Base-by-base conservation (phyloP, 2,329 filamentous ascomycete species). In the Chaetothyriales sp. region DNA sequence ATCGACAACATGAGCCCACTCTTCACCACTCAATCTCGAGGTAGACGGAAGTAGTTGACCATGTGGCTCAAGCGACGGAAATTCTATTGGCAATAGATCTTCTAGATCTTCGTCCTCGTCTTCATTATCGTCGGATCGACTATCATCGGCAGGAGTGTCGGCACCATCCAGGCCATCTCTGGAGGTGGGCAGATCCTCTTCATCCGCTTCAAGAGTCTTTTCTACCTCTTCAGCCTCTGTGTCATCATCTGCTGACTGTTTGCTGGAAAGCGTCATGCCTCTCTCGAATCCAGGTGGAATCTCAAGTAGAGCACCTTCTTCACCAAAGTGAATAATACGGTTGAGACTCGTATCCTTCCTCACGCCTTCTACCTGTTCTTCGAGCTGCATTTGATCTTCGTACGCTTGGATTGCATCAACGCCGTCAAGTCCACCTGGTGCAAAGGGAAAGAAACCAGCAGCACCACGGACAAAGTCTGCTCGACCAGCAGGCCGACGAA, bases 1-100 rank as follows among this genome's bases (percentile, higher is more conserved):
- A 66, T 98, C 90, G 1, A 98, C 90, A 82, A 98, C 94, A 69
- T 98, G 92, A 49, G 92, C 92, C 90, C 92, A 98, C 70, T 97
- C 88, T 61, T 80, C 83, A 5, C 86, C 85, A 43, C 81, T 81
- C 62, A 85, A 86, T 63, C 83, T 86, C 55, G 82, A 75, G 54
- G 81, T 80, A 7, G 85, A 82, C 49, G 83, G 73, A 18, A 85
- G 77, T 28, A 95, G 78, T 19, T 81, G 77, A n/a, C 83, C 82
- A 63, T 84, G 86, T 8, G 92, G 88, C 59, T 94, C 86, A 5
- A 98, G 68, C 10, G 94, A 86, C 1, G 92, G 89, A 62, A 95
- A 98, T 64, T 98, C 92, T 22, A 95, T 80, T 0, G 92, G 92
- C 0, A 98, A 69, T 5, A 98, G 75, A 45, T 85, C 81, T 64